A percentile compares a stretch with the other conserved stretches of the same genome.
Evolutionary conservation across 805 yeast species (phyloP).

Genomic region (Sungouiozyma intestinalis): DNA sequence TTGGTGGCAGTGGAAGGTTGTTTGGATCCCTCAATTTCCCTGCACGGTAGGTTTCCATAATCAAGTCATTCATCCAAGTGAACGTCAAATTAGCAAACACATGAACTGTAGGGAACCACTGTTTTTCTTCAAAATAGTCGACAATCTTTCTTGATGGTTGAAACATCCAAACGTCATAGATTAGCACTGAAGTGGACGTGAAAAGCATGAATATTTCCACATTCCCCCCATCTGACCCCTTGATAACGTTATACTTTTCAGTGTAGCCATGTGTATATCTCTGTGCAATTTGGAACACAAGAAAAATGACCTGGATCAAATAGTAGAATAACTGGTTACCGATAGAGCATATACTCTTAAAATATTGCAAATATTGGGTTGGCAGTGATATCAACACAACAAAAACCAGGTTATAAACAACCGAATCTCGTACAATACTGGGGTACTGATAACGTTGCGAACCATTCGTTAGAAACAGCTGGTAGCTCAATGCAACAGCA

Average conservation of each 20-base stretch:
- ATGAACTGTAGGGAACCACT: slow-evolving; percentile 20
- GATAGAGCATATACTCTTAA: slow-evolving; percentile 22
- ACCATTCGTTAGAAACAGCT: slow-evolving; percentile 6
- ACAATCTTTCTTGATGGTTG: slow-evolving; percentile 33
- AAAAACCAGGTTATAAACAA: slow-evolving; percentile 13
- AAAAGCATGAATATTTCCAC: slow-evolving; percentile 24
- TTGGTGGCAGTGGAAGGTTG: slow-evolving; percentile 35
- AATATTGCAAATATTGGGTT: slow-evolving; percentile 21
- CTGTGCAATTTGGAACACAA: slow-evolving; percentile 18
- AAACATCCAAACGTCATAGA: slow-evolving; percentile 30
- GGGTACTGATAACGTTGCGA: slow-evolving; percentile 3
- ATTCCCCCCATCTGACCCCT: slow-evolving; percentile 11
- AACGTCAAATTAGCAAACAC: slow-evolving; percentile 33
- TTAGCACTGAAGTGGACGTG: slow-evolving; percentile 27
- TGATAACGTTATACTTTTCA: slow-evolving; percentile 14
- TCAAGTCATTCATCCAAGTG: slow-evolving; percentile 39
- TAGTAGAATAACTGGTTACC: slow-evolving; percentile 25
- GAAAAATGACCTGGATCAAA: slow-evolving; percentile 11
- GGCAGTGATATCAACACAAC: slow-evolving; percentile 18
- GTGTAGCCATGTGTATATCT: slow-evolving; percentile 12
- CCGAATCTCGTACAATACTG: slow-evolving; percentile 6
- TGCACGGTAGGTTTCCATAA: slow-evolving; percentile 31
- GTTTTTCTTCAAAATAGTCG: slow-evolving; percentile 27
- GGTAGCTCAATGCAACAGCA: slow-evolving; percentile 7
- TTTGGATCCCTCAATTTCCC: slow-evolving; percentile 32